A percentile compares a stretch with the other conserved stretches of the same genome.
These are phyloP conservation scores for Casuarina cunninghamiana DNA, from an alignment of 306 rosid genomes.

Conservation along the genomic window DNA sequence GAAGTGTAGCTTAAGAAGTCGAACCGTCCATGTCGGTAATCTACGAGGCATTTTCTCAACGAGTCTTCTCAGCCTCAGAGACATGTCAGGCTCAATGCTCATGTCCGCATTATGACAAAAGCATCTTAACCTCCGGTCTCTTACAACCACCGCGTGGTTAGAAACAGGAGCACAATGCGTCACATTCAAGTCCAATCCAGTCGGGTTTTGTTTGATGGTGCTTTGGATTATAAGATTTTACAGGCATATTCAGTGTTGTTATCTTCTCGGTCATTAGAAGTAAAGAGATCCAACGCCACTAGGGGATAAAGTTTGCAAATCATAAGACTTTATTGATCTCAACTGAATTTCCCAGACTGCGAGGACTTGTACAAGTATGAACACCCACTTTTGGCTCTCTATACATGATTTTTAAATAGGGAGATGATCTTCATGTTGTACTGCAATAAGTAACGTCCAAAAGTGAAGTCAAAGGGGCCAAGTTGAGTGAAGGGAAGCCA, in stretches of 20 bases:
- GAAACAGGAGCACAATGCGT: conserved; percentile 2
- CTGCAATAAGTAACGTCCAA: conserved; percentile 49
- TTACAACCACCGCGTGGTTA: background rate
- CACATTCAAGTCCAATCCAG: conserved; percentile 24
- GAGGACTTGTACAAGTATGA: conserved; percentile 60
- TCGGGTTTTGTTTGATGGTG: conserved; percentile 5
- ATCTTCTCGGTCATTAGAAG: background rate
- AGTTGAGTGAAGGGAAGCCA: conserved; percentile 61
- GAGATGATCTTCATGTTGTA: conserved; percentile 42
- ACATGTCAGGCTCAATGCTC: background rate
- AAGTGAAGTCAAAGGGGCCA: conserved; percentile 75
- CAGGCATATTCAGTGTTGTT: background rate
- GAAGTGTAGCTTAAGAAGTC: background rate
- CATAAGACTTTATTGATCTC: conserved; percentile 36
- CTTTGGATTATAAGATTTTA: background rate
- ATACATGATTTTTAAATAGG: conserved; percentile 23
- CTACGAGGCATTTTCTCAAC: background rate
- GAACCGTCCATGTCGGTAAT: background rate
- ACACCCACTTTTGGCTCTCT: conserved; percentile 42
- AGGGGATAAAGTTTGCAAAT: conserved; percentile 11
- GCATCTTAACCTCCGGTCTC: background rate
- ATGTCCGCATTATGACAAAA: background rate
- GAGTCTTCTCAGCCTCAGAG: background rate
- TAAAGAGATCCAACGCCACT: background rate
- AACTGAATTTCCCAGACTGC: conserved; percentile 32